phyloP scores from a whole-genome alignment of 139 green algal species.

The Tetraselmis chui region DNA sequence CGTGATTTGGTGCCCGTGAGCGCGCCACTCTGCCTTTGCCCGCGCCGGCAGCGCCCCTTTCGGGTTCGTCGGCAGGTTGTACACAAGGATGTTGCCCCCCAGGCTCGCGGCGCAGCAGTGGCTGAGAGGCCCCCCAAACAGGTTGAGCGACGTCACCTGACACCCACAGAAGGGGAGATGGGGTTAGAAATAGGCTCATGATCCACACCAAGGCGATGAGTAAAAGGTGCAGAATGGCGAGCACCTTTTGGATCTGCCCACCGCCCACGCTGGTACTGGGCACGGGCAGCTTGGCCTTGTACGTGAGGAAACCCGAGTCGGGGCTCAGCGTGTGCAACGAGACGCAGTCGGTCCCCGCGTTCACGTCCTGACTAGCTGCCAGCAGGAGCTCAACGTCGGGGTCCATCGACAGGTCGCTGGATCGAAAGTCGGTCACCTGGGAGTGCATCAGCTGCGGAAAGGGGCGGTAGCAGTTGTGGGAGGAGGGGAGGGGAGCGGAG shows the following conservation, averaged over 20 bases:
- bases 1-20: slow-evolving; percentile 37
- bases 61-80: slow-evolving; percentile 14
- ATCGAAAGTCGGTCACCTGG: slow-evolving; percentile 35
- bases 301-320: slow-evolving; percentile 32
- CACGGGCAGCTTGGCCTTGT: slow-evolving; percentile 18
- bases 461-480: too few species aligned
- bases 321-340: slow-evolving; percentile 32
- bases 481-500: too few species aligned
- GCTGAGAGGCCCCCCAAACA: slow-evolving; percentile 37
- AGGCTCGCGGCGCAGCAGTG: slow-evolving; percentile 29
- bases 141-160: slow-evolving; percentile 51
- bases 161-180: too few species aligned
- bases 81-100: slow-evolving; percentile 29
- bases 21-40: slow-evolving; percentile 40
- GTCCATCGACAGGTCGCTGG: slow-evolving; percentile 32
- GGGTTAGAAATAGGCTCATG: too few species aligned
- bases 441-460: slow-evolving; percentile 40
- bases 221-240: not conserved
- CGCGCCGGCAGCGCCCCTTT: not conserved
- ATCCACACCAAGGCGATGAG: too few species aligned
- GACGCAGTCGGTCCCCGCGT: slow-evolving; percentile 27
- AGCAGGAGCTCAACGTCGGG: slow-evolving; percentile 26
- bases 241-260: not conserved
- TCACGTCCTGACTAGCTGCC: slow-evolving; percentile 11
- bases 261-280: not conserved